Evolutionary conservation across 2,329 filamentous ascomycete genomes (phyloP), one percentile per base, ranked within the genome.

Genomic region (Metarhizium sp.): DNA sequence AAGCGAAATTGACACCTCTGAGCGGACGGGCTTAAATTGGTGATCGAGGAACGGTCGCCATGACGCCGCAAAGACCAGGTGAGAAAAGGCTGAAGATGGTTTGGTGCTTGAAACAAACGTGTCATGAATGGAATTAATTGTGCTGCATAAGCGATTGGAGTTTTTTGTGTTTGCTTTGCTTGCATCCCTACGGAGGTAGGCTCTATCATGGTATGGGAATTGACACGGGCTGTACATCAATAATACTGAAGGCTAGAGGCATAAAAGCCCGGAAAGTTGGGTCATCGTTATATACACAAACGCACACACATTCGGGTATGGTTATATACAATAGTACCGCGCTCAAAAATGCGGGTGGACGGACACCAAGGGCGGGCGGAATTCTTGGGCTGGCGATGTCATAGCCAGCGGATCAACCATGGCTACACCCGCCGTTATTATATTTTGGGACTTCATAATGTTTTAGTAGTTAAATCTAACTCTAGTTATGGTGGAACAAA

Each of bases 1-100:
- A 77, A 56, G 85, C 88, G 71, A 80, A 80, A 63, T 75, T 84
- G 60, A 80, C 80, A 66, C 71, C 73, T 49, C 62, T 73, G 42
- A 63, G 62, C 10, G 51, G 51, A 43, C 13, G 10, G 42, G 53
- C 45, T 55, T 56, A 14, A 43, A 7, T 34, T 55, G 48, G 50
- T 25, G 29, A 16, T 20, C 6, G 14, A 25, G n/a, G 32, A 8
- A 42, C 6, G n/a, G 5, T 11, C 16, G 45, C 29, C 18, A 36
- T n/a, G 42, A 25, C 8, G 10, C 10, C 13, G 18, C 32, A 30
- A n/a, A 52, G 8, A 8, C 20, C 11, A 10, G 20, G 30, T 6
- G 16, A 30, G 38, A 14, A 16, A 30, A 7, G n/a, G 20, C n/a
- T 8, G n/a, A 20, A 32, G n/a, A 13, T 16, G 42, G 11, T 16